Conservation (phyloP, 106 monocot genomes). For the Narthecium ossifragum region DNA sequence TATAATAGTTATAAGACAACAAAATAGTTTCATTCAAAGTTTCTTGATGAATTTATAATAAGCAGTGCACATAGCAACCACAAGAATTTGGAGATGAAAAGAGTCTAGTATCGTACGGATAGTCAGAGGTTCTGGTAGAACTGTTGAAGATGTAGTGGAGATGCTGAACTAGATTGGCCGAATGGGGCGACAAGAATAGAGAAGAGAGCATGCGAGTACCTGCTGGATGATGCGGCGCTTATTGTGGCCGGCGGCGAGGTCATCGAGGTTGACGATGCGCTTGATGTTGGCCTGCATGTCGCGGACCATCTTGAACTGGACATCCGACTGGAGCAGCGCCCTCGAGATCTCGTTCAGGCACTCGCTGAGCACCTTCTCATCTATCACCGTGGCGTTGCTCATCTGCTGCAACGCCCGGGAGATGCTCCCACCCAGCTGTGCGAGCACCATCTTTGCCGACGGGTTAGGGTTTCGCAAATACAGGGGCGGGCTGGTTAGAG, state of each 20-base stretch:
- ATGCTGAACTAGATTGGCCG: conserved; percentile 89
- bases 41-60: too few relatives aligned
- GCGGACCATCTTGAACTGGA: conserved; percentile 91
- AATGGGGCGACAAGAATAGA: too few relatives aligned
- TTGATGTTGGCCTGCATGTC: conserved; percentile 99
- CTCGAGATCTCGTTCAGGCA: conserved; percentile 98
- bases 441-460: conserved; percentile 76
- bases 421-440: conserved; percentile 92
- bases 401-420: conserved; percentile 97
- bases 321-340: conserved; percentile 81
- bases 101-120: conserved; percentile 85
- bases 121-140: conserved; percentile 69
- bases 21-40: too few relatives aligned
- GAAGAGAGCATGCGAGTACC: too few relatives aligned
- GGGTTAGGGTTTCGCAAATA: too few relatives aligned
- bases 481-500: background rate
- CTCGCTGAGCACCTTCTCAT: conserved; percentile 93
- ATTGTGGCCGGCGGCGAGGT: conserved; percentile 96
- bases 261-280: conserved; percentile 89
- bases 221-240: conserved; percentile 96
- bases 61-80: too few relatives aligned
- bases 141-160: conserved; percentile 59
- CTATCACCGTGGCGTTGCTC: conserved; percentile 99
- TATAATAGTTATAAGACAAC: too few relatives aligned
- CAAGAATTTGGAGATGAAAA: too few relatives aligned